Evolutionary conservation across 805 yeast species (phyloP).

Genomic region (Wickerhamiella alocasiicola): DNA sequence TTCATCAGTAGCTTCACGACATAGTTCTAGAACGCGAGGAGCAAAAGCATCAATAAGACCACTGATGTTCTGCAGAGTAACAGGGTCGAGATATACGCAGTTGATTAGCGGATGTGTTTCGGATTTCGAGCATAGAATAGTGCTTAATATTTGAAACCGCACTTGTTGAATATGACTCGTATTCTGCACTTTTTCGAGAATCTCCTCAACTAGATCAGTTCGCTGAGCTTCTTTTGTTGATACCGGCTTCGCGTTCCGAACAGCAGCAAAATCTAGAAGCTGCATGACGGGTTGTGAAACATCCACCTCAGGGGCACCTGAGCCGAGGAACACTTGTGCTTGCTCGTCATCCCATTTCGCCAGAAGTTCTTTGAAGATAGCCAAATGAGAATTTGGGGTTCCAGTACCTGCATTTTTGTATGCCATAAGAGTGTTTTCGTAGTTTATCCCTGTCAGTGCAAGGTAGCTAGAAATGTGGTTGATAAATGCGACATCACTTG

Average conservation of each 20-base stretch:
- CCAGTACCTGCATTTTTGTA: too few relatives aligned
- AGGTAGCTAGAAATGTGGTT: slow-evolving; percentile 9
- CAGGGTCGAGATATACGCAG: neutral
- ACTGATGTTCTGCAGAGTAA: neutral
- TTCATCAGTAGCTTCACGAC: neutral
- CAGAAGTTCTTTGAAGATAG: slow-evolving; percentile 28
- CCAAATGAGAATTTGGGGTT: slow-evolving; percentile 16
- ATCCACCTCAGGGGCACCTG: slow-evolving; percentile 13
- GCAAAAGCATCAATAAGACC: slow-evolving; percentile 1
- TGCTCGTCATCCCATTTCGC: slow-evolving; percentile 28
- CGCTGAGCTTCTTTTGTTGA: slow-evolving; percentile 21
- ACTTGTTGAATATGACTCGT: slow-evolving; percentile 31
- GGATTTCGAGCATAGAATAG: neutral
- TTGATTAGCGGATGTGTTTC: neutral
- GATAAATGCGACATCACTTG: slow-evolving; percentile 4
- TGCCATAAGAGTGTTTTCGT: slow-evolving; percentile 6
- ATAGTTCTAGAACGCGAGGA: slow-evolving; percentile 1
- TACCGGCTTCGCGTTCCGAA: slow-evolving; percentile 9
- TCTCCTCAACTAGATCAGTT: slow-evolving; percentile 20
- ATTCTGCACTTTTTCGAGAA: slow-evolving; percentile 3
- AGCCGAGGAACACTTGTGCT: slow-evolving; percentile 21
- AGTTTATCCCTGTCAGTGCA: slow-evolving; percentile 1
- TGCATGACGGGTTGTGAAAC: slow-evolving; percentile 23
- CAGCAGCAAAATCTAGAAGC: slow-evolving; percentile 23
- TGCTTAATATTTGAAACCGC: slow-evolving; percentile 26